Percentiles rank a stretch among this genome's conserved stretches.
Conservation (phyloP, 208 protist species). For the Leishmania martiniquensis region DNA sequence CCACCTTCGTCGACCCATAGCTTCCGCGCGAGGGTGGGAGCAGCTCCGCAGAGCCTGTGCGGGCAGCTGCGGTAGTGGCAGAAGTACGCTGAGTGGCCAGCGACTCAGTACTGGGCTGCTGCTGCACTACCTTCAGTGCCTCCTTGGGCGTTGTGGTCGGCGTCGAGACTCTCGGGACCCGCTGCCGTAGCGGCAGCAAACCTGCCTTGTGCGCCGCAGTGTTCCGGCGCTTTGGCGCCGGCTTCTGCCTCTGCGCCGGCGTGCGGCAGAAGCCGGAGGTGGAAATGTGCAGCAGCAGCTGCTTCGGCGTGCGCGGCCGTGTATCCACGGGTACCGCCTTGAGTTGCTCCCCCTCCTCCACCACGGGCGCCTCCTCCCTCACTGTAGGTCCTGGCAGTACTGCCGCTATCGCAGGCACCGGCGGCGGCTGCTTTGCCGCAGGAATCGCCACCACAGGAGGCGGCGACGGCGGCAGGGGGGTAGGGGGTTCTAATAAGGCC, state of each 20-base stretch:
- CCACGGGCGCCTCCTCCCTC: not conserved
- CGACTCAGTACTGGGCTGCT: conserved; percentile 21
- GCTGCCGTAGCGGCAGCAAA: conserved; percentile 8
- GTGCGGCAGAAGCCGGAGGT: conserved; percentile 24
- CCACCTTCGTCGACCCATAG: conserved; percentile 13
- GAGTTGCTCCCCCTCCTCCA: not conserved
- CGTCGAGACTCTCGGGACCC: conserved; percentile 16
- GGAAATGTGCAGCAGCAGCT: conserved; percentile 31
- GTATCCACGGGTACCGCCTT: not conserved
- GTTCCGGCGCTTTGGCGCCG: conserved; percentile 6
- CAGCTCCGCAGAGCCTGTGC: conserved; percentile 12
- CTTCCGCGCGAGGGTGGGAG: not conserved
- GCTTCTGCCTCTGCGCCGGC: conserved; percentile 12
- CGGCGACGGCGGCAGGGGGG: not conserved
- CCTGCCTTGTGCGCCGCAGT: not conserved
- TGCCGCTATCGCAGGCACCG: not conserved
- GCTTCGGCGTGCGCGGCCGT: conserved; percentile 17
- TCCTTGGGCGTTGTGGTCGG: not conserved
- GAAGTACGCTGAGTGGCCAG: conserved; percentile 7
- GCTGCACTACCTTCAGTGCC: conserved; percentile 22
- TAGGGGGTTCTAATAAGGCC: not conserved
- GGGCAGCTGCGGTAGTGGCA: not conserved
- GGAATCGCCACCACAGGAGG: not conserved
- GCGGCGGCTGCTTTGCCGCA: not conserved
- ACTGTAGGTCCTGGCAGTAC: not conserved